Base-by-base conservation (phyloP, 1,284 basidiomycete species). In the Erythrobasidium hasegawianum region DNA sequence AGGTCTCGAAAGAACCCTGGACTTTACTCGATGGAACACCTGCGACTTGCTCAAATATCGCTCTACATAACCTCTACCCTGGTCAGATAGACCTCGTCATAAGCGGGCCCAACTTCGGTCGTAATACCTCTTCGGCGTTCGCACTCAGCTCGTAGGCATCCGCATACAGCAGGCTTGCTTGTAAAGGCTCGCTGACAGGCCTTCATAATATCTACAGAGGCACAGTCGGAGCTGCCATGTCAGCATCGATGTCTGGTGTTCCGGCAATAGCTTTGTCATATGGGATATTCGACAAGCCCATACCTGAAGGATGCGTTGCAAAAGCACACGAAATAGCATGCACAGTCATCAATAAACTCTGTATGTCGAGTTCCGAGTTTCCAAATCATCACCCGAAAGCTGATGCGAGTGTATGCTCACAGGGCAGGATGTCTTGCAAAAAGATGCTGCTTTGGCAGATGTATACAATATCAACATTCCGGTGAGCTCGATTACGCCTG, bases 21-120 rank as follows among this genome's bases (percentile, higher is more conserved):
- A 84, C 95, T 67, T 81, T 96, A 16, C 79, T 95, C 1, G 87
- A 90, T 68, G 89, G 88, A 0, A 74, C 72, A 22, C 73, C 72
- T 1, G 90, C 92, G 2, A 89, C 91, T 1, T 96, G 93, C 76
- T 82, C 89, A 1, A 95, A 94, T 74, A 85, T 96, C 64, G 90
- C 83, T 0, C 79, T 96, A 49, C 88, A 95, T 76, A 95, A 95
- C 74, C 74, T 96, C 16, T 95, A 87, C 76, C 86, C 86, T 0
- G 86, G 83, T 38, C 80, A 89, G 74, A 88, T 96, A 41, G 92
- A 96, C 76, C 83, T 96, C 26, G 85, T 83, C 52, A 76, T 83
- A 27, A 79, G 79, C 1, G 81, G 81, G 0, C 80, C 80, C 0
- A 81, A 81, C 64, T 79, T 78, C 70, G 77, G 75, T 9, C 69